Percentiles rank a stretch among this genome's conserved stretches.
Conservation (phyloP, 179 eudicot genomes). For the Silene coronaria region DNA sequence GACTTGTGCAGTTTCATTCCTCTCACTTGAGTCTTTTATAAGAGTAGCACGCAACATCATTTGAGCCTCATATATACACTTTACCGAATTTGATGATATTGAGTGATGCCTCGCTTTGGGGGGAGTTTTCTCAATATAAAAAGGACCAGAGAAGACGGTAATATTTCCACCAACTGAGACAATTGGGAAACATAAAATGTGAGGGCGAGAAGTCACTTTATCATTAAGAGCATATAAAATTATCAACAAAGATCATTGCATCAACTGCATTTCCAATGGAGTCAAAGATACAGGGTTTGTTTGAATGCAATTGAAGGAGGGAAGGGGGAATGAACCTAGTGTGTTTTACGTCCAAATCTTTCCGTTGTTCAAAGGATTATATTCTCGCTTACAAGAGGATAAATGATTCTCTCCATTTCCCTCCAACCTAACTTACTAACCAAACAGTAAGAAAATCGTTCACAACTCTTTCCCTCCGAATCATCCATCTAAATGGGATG, state of each 20-base stretch:
- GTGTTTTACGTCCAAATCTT: background rate
- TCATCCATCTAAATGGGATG: background rate
- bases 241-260: background rate
- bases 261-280: background rate
- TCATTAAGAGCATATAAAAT: background rate
- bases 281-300: background rate
- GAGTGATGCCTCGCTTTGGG: conserved; percentile 79
- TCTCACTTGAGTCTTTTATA: conserved; percentile 11
- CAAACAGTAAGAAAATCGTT: background rate
- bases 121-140: conserved; percentile 92
- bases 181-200: background rate
- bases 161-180: conserved; percentile 77
- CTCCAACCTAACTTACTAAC: background rate
- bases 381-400: background rate
- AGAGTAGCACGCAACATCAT: conserved; percentile 6
- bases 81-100: conserved; percentile 72
- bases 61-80: conserved; percentile 7
- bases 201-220: background rate
- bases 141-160: conserved; percentile 82
- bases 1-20: conserved; percentile 4
- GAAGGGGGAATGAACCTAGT: background rate
- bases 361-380: background rate
- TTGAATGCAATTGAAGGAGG: background rate
- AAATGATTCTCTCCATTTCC: background rate
- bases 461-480: background rate